Evolutionary conservation across 495 filamentous ascomycete species (phyloP), one percentile per base, ranked within the genome.

Genomic region (Penicillium riverlandense): DNA sequence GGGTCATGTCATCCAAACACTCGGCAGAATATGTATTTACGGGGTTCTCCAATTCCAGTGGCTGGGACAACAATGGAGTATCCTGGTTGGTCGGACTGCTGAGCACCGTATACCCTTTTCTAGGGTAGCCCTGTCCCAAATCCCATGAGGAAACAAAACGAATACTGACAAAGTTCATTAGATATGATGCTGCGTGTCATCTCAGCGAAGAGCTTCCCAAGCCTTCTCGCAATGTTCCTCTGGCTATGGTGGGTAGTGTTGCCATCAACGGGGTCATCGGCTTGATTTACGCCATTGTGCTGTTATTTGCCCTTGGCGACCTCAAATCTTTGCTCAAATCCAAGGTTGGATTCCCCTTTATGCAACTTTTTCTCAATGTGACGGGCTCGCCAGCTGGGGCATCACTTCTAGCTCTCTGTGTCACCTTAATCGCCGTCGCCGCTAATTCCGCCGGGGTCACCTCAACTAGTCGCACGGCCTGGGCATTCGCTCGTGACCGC

Each of bases 261-360:
- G 28, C 62, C 1, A 54, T 73, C 36, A 76, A 75, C 28, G 68
- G 68, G 6, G 15, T 61, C 1, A 51, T 72, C 22, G 68, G 65
- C 1, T 65, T 74, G 22, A 55, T 57, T 8, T 71, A 72, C 54
- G 53, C 65, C 0, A 58, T 74, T 13, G 62, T 69, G 4, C 43
- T 73, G 2, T 43, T 75, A 6, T 76, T 77, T 44, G 62, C 65
- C 36, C 50, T 72, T 6, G 54, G 63, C 5, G 63, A 75, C 42
- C 49, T 75, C 2, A 47, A 60, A 0, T 35, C 44, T 1, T 54
- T 59, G 2, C 49, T 75, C 7, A 36, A 45, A 8, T 59, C 55
- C 13, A 52, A 55, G 0, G 59, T 55, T 2, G 54, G 63, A 6
- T 79, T 65, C 38, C 72, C 73, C 0, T 73, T 74, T 35, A 70